These are phyloP conservation scores for Lanzia echinophila DNA, from an alignment of 2,329 filamentous ascomycete genomes.

Conservation along the genomic window DNA sequence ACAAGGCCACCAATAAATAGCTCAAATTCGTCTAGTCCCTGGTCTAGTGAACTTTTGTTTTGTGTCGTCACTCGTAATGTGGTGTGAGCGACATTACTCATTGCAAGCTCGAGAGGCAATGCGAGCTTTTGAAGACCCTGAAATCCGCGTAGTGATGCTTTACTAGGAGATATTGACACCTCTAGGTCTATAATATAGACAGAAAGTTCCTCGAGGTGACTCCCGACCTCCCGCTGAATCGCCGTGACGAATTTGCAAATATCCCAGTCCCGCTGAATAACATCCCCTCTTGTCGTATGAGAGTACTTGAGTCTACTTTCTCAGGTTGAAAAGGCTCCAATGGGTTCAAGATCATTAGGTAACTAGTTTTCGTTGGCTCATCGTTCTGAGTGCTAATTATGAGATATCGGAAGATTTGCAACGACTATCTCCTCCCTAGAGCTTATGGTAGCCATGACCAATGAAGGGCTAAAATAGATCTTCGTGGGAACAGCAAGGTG, in stretches of 20 bases:
- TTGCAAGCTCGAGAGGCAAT: slow-evolving; percentile 12
- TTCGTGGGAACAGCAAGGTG: too few relatives aligned
- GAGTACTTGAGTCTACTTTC: background rate
- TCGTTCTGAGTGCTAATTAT: too few relatives aligned
- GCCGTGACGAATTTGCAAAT: background rate
- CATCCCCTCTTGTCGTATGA: background rate
- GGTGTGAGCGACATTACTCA: slow-evolving; percentile 9
- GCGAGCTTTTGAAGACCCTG: slow-evolving; percentile 10
- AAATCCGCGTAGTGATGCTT: slow-evolving; percentile 10
- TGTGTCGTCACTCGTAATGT: background rate
- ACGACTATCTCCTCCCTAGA: too few relatives aligned
- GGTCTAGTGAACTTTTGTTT: background rate
- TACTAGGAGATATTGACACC: background rate
- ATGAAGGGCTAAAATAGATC: too few relatives aligned
- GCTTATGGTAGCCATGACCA: too few relatives aligned
- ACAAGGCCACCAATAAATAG: slow-evolving; percentile 7
- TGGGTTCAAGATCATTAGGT: too few relatives aligned
- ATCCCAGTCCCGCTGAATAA: background rate
- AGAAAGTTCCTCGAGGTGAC: background rate
- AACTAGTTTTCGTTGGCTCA: too few relatives aligned
- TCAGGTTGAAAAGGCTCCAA: too few relatives aligned
- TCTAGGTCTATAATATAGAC: background rate
- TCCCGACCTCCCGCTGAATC: background rate
- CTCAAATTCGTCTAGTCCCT: background rate
- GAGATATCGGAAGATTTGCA: too few relatives aligned